These are phyloP conservation scores for Drechmeria coniospora DNA, from an alignment of 2,329 filamentous ascomycete genomes.

Conservation along the genomic window DNA sequence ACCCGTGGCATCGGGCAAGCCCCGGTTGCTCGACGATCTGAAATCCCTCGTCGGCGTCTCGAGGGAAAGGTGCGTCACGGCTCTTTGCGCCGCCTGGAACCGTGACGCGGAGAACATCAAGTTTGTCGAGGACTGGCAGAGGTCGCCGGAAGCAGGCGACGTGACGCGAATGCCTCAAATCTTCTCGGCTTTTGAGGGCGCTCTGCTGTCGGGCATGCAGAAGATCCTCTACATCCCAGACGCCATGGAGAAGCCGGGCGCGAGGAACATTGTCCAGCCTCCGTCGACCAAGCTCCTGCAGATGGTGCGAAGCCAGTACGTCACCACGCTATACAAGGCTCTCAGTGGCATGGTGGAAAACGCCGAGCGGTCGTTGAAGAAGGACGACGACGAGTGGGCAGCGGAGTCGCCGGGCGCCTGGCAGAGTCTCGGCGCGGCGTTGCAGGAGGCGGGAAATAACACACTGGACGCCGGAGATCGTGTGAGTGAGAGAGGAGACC, in stretches of 20 bases:
- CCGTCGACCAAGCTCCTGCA: conserved; percentile 78
- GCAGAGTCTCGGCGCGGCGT: conserved; percentile 17
- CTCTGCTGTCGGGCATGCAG: conserved; percentile 74
- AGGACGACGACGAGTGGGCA: conserved; percentile 47
- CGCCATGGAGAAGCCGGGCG: conserved; percentile 57
- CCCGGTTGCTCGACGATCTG: conserved; percentile 52
- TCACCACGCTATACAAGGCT: conserved; percentile 84
- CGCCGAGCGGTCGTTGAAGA: conserved; percentile 59
- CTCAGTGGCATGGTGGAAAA: conserved; percentile 95
- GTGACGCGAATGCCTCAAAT: conserved; percentile 81
- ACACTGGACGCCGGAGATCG: conserved; percentile 40
- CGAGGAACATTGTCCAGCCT: conserved; percentile 64
- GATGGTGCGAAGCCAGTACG: conserved; percentile 83
- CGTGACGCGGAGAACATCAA: conserved; percentile 87
- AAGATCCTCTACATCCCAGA: conserved; percentile 91
- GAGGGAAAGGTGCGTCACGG: conserved; percentile 71
- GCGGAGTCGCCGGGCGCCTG: conserved; percentile 29
- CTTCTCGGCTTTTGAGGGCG: conserved; percentile 74
- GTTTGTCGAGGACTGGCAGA: conserved; percentile 84
- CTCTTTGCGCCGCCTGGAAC: conserved; percentile 83
- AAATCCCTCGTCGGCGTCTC: conserved; percentile 61
- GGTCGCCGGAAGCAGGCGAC: conserved; percentile 66
- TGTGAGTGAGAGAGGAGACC: conserved; percentile 21
- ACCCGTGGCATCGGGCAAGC: conserved; percentile 42
- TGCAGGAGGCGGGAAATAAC: conserved; percentile 25